These are phyloP conservation scores for Leptodermis oblonga DNA, from an alignment of 257 asterid species.

Conservation along the genomic window DNA sequence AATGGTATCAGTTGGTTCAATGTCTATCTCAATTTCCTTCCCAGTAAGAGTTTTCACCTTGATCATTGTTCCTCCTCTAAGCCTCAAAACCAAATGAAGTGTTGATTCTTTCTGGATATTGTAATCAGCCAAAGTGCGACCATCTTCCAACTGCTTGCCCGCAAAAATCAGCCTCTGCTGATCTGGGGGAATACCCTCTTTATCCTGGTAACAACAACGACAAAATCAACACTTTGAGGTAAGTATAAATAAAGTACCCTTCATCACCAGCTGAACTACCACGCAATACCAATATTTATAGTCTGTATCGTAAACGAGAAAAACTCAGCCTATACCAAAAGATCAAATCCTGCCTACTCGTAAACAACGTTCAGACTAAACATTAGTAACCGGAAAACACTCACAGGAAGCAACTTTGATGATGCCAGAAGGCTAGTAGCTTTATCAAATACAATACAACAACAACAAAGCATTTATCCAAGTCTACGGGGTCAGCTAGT, in stretches of 20 bases:
- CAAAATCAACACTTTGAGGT: background rate
- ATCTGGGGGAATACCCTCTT: constrained; percentile 22
- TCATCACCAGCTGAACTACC: background rate
- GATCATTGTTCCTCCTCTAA: constrained; percentile 71
- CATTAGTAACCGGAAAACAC: no score
- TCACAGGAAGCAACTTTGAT: background rate
- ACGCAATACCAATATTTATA: background rate
- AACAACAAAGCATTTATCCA: no score
- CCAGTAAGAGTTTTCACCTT: constrained; percentile 71
- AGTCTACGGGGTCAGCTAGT: no score
- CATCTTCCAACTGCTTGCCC: constrained; percentile 23
- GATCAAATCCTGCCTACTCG: background rate
- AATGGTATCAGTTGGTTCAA: constrained; percentile 60
- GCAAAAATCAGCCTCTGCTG: constrained; percentile 24
- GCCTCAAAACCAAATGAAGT: constrained; percentile 59
- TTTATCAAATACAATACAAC: no score
- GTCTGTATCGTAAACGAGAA: background rate
- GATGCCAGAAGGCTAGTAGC: background rate
- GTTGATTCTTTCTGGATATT: constrained; percentile 47
- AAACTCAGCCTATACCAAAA: background rate
- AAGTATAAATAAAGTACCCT: background rate
- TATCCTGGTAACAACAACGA: constrained; percentile 13
- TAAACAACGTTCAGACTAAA: background rate
- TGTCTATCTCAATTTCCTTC: constrained; percentile 66
- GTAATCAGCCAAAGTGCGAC: constrained; percentile 23